phyloP scores from a whole-genome alignment of 2,329 filamentous ascomycete species.

The Massarina eburnea region DNA sequence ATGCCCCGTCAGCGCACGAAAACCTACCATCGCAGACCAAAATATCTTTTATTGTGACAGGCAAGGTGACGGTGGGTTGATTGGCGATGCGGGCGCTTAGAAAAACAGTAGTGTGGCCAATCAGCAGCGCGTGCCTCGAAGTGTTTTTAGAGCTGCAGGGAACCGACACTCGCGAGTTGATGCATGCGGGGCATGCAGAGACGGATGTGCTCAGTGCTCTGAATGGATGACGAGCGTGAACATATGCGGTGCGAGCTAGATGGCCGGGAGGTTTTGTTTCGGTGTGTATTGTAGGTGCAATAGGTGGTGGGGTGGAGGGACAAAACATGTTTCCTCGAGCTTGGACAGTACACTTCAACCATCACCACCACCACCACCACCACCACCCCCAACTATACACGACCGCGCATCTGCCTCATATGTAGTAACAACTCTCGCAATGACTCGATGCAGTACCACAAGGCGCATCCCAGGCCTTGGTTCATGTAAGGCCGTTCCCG shows the following conservation, averaged over 20 bases:
- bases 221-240: conserved; percentile 4
- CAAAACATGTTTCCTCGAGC: conserved; percentile 3
- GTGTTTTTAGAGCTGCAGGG: conserved; percentile 7
- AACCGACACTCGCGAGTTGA: conserved; percentile 1
- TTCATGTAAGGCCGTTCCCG: conserved; percentile 1
- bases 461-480: conserved; percentile 3
- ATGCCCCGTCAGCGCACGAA: background rate
- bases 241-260: background rate
- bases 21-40: no score
- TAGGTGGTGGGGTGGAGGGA: background rate
- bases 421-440: background rate
- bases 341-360: background rate
- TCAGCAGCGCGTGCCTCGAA: background rate
- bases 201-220: conserved; percentile 4
- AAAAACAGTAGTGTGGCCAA: conserved; percentile 6
- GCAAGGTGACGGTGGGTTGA: conserved; percentile 5
- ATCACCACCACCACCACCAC: background rate
- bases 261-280: background rate
- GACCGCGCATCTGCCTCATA: no score
- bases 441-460: conserved; percentile 1
- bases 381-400: background rate
- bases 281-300: background rate
- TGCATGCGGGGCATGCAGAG: conserved; percentile 7
- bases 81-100: conserved; percentile 10
- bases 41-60: conserved; percentile 6